These are phyloP conservation scores for Hypoxylon subgilvum DNA, from an alignment of 495 filamentous ascomycete genomes.

Conservation along the genomic window DNA sequence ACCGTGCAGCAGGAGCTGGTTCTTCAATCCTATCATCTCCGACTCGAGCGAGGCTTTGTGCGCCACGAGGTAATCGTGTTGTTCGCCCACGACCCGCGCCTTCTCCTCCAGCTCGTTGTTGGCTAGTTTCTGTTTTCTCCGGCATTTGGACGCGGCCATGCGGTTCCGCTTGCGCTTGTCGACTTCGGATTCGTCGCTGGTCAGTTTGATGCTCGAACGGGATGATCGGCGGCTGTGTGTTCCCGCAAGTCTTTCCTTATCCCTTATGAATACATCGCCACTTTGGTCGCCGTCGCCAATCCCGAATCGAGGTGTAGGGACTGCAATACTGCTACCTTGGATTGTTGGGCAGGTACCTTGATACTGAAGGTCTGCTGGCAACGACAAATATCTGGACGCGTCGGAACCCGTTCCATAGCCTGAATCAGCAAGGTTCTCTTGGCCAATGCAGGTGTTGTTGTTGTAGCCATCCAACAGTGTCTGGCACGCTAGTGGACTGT, in stretches of 20 bases:
- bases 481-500: constrained; percentile 4
- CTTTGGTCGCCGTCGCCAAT: neutral
- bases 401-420: neutral
- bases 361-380: constrained; percentile 2
- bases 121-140: constrained; percentile 32
- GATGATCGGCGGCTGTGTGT: constrained; percentile 23
- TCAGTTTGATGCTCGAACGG: constrained; percentile 21
- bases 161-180: constrained; percentile 36
- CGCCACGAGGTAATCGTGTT: constrained; percentile 18
- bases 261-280: neutral
- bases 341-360: neutral
- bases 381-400: constrained; percentile 3
- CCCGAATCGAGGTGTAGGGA: neutral
- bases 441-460: neutral
- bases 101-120: constrained; percentile 23
- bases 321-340: neutral
- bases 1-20: constrained; percentile 28
- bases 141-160: constrained; percentile 37
- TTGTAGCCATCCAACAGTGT: neutral
- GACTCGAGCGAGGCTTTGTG: constrained; percentile 23
- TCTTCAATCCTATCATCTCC: constrained; percentile 32
- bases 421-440: neutral
- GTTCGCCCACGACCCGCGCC: constrained; percentile 19
- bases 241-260: neutral
- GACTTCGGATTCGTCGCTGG: constrained; percentile 28